Evolutionary conservation across 345 rosid species (phyloP).

Genomic region (Odontarrhena argentea): DNA sequence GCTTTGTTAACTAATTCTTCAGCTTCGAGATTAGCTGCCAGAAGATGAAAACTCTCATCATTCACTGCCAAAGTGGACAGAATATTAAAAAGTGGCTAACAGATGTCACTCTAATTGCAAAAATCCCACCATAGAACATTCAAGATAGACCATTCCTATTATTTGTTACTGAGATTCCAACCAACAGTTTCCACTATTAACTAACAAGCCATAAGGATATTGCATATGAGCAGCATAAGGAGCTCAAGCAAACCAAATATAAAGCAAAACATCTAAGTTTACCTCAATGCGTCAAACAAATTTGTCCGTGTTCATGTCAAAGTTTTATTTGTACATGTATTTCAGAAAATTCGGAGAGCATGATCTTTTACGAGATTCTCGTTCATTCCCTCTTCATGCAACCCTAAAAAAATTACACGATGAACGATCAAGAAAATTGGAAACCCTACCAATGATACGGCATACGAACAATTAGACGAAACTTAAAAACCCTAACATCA

Average conservation of each 20-base stretch:
- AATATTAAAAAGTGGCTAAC: neutral
- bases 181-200: neutral
- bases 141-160: neutral
- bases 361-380: conserved; percentile 80
- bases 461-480: no score
- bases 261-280: conserved; percentile 25
- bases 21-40: conserved; percentile 88
- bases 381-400: conserved; percentile 63
- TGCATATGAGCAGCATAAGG: neutral
- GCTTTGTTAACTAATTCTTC: conserved; percentile 71
- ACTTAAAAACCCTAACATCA: no score
- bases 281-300: conserved; percentile 80
- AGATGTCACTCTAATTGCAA: conserved; percentile 14
- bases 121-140: conserved; percentile 9
- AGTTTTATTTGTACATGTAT: conserved; percentile 68
- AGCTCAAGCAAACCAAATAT: neutral
- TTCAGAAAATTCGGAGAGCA: conserved; percentile 84
- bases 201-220: conserved; percentile 14
- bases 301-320: conserved; percentile 76
- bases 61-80: conserved; percentile 10
- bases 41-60: conserved; percentile 13
- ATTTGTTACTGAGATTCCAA: neutral
- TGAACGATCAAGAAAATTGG: no score
- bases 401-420: no score
- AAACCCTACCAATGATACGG: no score